Evolutionary conservation across 2,329 filamentous ascomycete species (phyloP).

Genomic region (Claviceps humidiphila): DNA sequence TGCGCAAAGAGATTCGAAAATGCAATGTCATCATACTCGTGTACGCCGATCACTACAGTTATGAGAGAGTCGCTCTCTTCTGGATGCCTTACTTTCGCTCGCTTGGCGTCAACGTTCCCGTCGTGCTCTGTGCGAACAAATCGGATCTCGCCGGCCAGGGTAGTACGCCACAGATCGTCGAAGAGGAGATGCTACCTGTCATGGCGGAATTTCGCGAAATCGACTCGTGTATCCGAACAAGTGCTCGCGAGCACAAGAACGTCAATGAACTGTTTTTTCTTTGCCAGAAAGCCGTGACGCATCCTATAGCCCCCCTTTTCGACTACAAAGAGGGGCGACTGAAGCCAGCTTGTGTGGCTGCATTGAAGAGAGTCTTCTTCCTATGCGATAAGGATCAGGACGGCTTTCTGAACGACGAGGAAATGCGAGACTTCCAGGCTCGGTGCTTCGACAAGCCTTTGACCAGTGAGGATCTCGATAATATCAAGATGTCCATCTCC

Average conservation of each 20-base stretch:
- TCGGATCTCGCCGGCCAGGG: slow-evolving; percentile 70
- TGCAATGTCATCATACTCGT: slow-evolving; percentile 94
- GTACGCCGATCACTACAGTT: slow-evolving; percentile 98
- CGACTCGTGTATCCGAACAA: slow-evolving; percentile 91
- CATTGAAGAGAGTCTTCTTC: slow-evolving; percentile 84
- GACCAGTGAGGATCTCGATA: slow-evolving; percentile 66
- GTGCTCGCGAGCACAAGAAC: slow-evolving; percentile 81
- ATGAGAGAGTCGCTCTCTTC: slow-evolving; percentile 90
- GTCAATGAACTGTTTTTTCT: slow-evolving; percentile 96
- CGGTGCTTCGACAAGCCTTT: slow-evolving; percentile 88
- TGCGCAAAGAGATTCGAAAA: slow-evolving; percentile 90
- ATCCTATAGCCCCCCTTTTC: slow-evolving; percentile 90
- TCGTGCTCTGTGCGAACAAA: slow-evolving; percentile 95
- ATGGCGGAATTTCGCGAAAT: slow-evolving; percentile 99
- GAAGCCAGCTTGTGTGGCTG: slow-evolving; percentile 79
- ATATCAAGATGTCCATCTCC: slow-evolving; percentile 79
- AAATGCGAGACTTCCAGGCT: slow-evolving; percentile 80
- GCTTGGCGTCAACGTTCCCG: slow-evolving; percentile 94
- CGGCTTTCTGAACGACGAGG: slow-evolving; percentile 76
- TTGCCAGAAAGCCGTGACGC: slow-evolving; percentile 94
- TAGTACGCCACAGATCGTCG: slow-evolving; percentile 70
- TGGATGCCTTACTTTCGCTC: slow-evolving; percentile 98
- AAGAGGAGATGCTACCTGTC: slow-evolving; percentile 95
- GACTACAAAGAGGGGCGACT: slow-evolving; percentile 85
- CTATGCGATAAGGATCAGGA: slow-evolving; percentile 95